A percentile compares a stretch with the other conserved stretches of the same genome.
Evolutionary conservation across 768 basidiomycete species (phyloP).

Genomic region (Tricholoma flavovirens): DNA sequence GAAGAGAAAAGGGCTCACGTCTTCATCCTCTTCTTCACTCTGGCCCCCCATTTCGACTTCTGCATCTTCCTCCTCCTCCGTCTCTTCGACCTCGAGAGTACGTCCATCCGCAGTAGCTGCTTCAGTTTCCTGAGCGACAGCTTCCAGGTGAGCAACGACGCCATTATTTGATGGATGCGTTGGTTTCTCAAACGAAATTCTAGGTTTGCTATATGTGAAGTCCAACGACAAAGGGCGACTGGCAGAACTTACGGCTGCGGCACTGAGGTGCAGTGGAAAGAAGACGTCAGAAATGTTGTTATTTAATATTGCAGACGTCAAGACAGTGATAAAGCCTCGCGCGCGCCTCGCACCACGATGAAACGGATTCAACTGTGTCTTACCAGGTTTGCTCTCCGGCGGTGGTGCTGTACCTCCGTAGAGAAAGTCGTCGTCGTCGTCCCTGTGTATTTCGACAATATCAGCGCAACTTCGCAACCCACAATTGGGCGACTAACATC

Average conservation of each 20-base stretch:
- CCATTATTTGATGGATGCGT: slow-evolving; percentile 44
- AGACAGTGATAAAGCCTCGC: slow-evolving; percentile 24
- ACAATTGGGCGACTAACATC: slow-evolving; percentile 11
- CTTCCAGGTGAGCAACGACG: slow-evolving; percentile 35
- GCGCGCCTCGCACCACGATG: slow-evolving; percentile 14
- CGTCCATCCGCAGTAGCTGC: slow-evolving; percentile 11
- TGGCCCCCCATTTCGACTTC: slow-evolving; percentile 33
- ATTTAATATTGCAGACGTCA: slow-evolving; percentile 27
- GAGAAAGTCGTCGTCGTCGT: slow-evolving; percentile 78
- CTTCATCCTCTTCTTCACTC: slow-evolving; percentile 46
- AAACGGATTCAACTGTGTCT: slow-evolving; percentile 24
- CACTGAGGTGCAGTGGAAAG: slow-evolving; percentile 41
- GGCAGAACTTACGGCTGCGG: slow-evolving; percentile 55
- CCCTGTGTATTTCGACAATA: slow-evolving; percentile 32
- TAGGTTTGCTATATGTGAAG: slow-evolving; percentile 15
- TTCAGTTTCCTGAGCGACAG: slow-evolving; percentile 20
- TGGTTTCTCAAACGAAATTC: slow-evolving; percentile 34
- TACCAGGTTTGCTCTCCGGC: slow-evolving; percentile 39
- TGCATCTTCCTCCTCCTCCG: slow-evolving; percentile 12
- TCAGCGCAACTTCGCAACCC: background rate
- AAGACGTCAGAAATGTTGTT: slow-evolving; percentile 34
- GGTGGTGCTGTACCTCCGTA: slow-evolving; percentile 52
- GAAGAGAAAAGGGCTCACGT: slow-evolving; percentile 19
- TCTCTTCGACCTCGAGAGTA: slow-evolving; percentile 26
- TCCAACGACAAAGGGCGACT: slow-evolving; percentile 10